phyloP scores from a whole-genome alignment of 139 green algal species.

The Micromonas commoda region DNA sequence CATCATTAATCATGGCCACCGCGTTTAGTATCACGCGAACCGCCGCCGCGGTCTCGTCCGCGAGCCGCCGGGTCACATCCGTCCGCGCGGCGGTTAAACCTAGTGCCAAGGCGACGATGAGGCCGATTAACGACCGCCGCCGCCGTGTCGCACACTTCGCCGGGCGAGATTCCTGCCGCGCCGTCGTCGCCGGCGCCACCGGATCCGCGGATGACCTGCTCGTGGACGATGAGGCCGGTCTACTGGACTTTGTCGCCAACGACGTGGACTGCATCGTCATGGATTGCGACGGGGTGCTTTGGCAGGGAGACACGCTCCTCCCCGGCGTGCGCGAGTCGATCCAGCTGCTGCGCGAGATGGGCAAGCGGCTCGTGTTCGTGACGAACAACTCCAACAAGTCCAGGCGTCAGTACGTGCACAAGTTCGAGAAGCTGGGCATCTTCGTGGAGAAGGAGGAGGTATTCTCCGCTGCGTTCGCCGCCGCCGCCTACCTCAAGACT shows the following conservation, averaged over 20 bases:
- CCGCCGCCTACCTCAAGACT: conserved; percentile 15
- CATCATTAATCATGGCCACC: too few relatives aligned
- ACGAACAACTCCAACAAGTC: conserved; percentile 37
- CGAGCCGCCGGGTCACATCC: too few relatives aligned
- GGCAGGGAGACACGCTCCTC: conserved; percentile 26
- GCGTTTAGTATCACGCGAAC: too few relatives aligned
- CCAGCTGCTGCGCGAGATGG: background rate
- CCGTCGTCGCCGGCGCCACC: too few relatives aligned
- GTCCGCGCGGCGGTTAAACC: too few relatives aligned
- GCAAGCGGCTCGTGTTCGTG: conserved; percentile 27
- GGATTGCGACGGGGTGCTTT: conserved; percentile 42
- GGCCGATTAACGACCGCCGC: too few relatives aligned
- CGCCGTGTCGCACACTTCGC: too few relatives aligned
- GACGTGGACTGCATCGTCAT: conserved; percentile 29
- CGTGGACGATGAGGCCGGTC: background rate
- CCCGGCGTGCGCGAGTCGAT: background rate
- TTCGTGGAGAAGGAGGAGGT: conserved; percentile 18
- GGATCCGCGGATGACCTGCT: too few relatives aligned
- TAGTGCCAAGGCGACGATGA: too few relatives aligned
- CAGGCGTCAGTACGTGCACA: conserved; percentile 19
- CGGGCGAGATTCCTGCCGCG: too few relatives aligned
- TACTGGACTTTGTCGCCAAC: background rate
- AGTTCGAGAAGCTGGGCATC: conserved; percentile 25
- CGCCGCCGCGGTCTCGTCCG: too few relatives aligned
- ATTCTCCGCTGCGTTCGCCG: conserved; percentile 17